Evolutionary conservation across 306 rosid genomes (phyloP), one percentile per base, ranked within the genome.

Genomic region (Herpetospermum pedunculosum): DNA sequence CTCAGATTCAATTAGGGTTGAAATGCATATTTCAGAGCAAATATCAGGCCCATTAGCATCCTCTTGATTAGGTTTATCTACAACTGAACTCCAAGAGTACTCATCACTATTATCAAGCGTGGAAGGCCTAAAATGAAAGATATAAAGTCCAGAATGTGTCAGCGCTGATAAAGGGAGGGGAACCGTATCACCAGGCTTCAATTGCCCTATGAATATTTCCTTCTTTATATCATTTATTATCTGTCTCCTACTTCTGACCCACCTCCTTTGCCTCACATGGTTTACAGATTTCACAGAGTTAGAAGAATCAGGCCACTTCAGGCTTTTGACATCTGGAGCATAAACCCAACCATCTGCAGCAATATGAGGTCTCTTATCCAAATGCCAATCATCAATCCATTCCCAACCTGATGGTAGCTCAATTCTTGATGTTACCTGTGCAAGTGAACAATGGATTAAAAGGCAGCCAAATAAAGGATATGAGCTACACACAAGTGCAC

Each of bases 351-450:
- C 87, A 74, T 92, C 94, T 78, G 86, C 77, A 80, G 81, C 80
- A 77, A 80, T 80, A 14, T 77, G 59, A 77, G 94, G 73, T 69
- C 77, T 78, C 35, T 77, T 74, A 80, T 89, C 94, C 92, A 92
- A 81, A 85, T 92, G 92, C 94, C 97, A 89, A 84, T 89, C 94
- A 80, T 92, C 96, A 81, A 85, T 68, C 96, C 97, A 92, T 76
- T 92, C 91, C 94, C 97, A 92, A 62, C 93, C 90, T 19, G 81
- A 67, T 2, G 88, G 92, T 63, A 92, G 74, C 74, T 86, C 93
- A 77, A 82, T 83, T 48, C 50, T 81, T 37, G 86, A 54, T 74
- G 70, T 76, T 78, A 32, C 83, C 97, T 92, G 86, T 50, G 58
- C 55, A 44, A 37, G 47, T 50, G 52, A 44, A 81, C 47, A 58